Evolutionary conservation across 768 basidiomycete genomes (phyloP), one percentile per base, ranked within the genome.

Genomic region (Coprinopsis sp.): DNA sequence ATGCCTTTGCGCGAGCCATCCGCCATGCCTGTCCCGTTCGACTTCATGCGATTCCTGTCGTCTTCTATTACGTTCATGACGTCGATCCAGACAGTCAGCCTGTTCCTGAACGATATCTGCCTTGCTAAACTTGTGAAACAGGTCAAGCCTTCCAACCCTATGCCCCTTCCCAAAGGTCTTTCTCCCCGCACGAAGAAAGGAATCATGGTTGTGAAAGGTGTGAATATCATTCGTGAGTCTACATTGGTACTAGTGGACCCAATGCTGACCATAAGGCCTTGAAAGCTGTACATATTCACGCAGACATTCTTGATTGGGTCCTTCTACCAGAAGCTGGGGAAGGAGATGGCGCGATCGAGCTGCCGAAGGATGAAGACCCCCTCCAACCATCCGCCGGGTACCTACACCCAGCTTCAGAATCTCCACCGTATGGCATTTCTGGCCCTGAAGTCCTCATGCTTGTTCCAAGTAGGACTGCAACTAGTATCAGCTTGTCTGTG

Each of bases 21-120:
- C 2, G 79, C 91, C 0, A 82, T 95, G 48, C 91, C 91, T 0
- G 73, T 79, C 14, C 76, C 87, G 6, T 89, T 94, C 52, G 92
- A 97, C 57, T 83, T 97, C 52, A 81, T 87, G 24, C 79, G 90
- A 16, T 97, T 99, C 61, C 74, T 99, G 16, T 76, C 84, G 30
- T 94, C 92, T 2, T 90, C 88, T 1, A 82, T 99, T 45, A 93
- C 92, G 0, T 99, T 99, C 67, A 97, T 96, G 86, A 70, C 77
- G 10, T 75, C 82, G 50, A 74, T 99, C 8, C 69, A 71, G 10
- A 76, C 85, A 62, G 79, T 97, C 47, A 81, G 79, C 54, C 79
- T 98, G 21, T 91, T 79, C 63, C 80, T 96, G 31, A 84, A 98
- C 57, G 84, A 84, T 51, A 78, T 82, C 57, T 71, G 84, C 28